phyloP scores from a whole-genome alignment of 495 filamentous ascomycete genomes.

The Penicillium salamii region DNA sequence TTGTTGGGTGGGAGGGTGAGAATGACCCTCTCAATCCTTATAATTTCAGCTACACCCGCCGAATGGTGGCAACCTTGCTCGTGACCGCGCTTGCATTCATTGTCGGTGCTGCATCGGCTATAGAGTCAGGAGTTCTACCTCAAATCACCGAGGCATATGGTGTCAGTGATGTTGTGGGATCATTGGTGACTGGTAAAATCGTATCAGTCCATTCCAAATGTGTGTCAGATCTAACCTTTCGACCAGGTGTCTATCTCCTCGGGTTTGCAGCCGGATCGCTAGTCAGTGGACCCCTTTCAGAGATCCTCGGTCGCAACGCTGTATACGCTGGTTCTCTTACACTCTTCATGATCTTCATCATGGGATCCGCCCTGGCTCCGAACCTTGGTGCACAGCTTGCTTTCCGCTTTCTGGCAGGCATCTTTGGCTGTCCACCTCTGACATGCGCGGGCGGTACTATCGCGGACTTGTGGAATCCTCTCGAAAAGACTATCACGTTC shows the following conservation, averaged over 20 bases:
- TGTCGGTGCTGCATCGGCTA: slow-evolving; percentile 50
- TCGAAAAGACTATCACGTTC: slow-evolving; percentile 41
- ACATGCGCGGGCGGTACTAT: slow-evolving; percentile 45
- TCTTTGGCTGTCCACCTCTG: slow-evolving; percentile 44
- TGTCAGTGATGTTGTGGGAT: slow-evolving; percentile 51
- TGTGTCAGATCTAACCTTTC: background rate
- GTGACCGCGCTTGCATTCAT: slow-evolving; percentile 52
- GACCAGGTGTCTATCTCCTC: slow-evolving; percentile 53
- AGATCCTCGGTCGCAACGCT: slow-evolving; percentile 58
- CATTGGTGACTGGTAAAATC: slow-evolving; percentile 30
- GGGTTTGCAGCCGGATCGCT: slow-evolving; percentile 59
- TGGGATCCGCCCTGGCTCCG: slow-evolving; percentile 47
- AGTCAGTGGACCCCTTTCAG: slow-evolving; percentile 52
- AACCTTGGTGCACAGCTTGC: slow-evolving; percentile 48
- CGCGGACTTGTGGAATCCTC: slow-evolving; percentile 41
- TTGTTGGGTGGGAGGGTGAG: slow-evolving; percentile 55
- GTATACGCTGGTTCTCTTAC: slow-evolving; percentile 54
- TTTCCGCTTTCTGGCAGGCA: slow-evolving; percentile 45
- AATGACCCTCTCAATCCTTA: slow-evolving; percentile 55
- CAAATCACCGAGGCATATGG: slow-evolving; percentile 47
- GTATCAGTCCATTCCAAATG: background rate
- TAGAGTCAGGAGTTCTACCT: slow-evolving; percentile 44
- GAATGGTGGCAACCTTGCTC: slow-evolving; percentile 43
- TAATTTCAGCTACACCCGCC: slow-evolving; percentile 46
- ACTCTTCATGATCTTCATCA: slow-evolving; percentile 52